These are phyloP conservation scores for Nemania bipapillata DNA, from an alignment of 2,329 filamentous ascomycete species.

Conservation along the genomic window DNA sequence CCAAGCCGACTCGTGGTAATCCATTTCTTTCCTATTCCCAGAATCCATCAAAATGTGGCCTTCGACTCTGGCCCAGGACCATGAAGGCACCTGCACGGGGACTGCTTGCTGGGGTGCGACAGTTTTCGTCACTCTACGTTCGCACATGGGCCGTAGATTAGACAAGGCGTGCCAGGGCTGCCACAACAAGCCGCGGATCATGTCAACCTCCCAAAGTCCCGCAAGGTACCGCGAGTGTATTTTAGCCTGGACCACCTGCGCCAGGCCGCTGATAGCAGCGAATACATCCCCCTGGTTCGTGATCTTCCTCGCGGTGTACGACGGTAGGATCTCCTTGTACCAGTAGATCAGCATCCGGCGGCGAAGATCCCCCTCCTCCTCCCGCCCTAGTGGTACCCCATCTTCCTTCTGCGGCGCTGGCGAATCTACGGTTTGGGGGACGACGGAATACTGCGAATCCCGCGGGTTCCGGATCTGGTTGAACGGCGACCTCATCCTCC, in stretches of 20 bases:
- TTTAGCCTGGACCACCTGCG: conserved; percentile 27
- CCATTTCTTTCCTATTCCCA: conserved; percentile 7
- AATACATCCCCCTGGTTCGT: conserved; percentile 41
- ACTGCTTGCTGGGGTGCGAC: background rate
- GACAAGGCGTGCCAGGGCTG: conserved; percentile 9
- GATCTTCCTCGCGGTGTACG: conserved; percentile 32
- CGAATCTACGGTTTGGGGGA: background rate
- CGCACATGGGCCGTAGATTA: background rate
- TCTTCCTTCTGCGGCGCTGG: background rate
- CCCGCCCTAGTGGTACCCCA: background rate
- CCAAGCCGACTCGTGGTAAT: conserved; percentile 32
- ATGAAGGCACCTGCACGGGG: conserved; percentile 36
- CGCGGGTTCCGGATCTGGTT: background rate
- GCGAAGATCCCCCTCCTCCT: background rate
- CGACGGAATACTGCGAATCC: background rate
- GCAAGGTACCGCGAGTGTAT: conserved; percentile 44
- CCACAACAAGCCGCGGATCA: conserved; percentile 43
- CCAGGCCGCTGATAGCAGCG: conserved; percentile 40
- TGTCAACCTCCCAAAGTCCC: conserved; percentile 43
- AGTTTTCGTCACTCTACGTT: conserved; percentile 18
- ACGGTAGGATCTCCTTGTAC: conserved; percentile 35
- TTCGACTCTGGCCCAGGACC: conserved; percentile 43
- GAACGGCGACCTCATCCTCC: background rate
- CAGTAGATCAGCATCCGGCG: conserved; percentile 34
- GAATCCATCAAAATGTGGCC: conserved; percentile 25